These are phyloP conservation scores for Fusarium sambucinum DNA, from an alignment of 2,329 filamentous ascomycete species.

Conservation along the genomic window DNA sequence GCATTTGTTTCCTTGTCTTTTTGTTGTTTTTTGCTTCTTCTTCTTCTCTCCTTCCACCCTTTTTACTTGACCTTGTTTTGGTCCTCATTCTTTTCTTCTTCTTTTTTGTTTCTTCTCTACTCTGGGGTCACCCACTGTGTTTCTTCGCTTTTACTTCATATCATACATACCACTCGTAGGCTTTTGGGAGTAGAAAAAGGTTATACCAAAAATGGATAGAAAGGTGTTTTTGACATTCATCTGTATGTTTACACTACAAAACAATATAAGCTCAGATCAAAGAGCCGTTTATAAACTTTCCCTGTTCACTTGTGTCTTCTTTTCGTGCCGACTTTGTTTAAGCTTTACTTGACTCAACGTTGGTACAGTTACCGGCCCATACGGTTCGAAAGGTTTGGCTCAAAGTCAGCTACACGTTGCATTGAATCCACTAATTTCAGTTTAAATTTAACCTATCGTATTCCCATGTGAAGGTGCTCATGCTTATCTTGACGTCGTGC, in stretches of 20 bases:
- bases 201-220: slow-evolving; percentile 51
- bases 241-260: slow-evolving; percentile 20
- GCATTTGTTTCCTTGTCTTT: slow-evolving; percentile 19
- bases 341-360: not conserved
- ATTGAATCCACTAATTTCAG: slow-evolving; percentile 8
- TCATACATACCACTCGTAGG: slow-evolving; percentile 48
- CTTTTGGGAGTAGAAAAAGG: slow-evolving; percentile 47
- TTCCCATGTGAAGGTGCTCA: slow-evolving; percentile 3
- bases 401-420: slow-evolving; percentile 2
- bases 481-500: slow-evolving; percentile 25
- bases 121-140: slow-evolving; percentile 32
- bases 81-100: slow-evolving; percentile 12
- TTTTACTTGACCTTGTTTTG: slow-evolving; percentile 12
- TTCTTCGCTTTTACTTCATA: slow-evolving; percentile 37
- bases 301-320: not conserved
- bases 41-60: slow-evolving; percentile 3
- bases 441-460: not conserved
- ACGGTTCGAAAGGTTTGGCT: slow-evolving; percentile 1
- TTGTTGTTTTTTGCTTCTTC: slow-evolving; percentile 3
- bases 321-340: not conserved
- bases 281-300: not conserved
- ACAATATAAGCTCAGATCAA: slow-evolving; percentile 6
- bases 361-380: slow-evolving; percentile 14
- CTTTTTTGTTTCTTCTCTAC: slow-evolving; percentile 18
- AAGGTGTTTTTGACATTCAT: slow-evolving; percentile 41